Evolutionary conservation across 768 basidiomycete genomes (phyloP), one percentile per base, ranked within the genome.

Genomic region (Exsudoporus frostii): DNA sequence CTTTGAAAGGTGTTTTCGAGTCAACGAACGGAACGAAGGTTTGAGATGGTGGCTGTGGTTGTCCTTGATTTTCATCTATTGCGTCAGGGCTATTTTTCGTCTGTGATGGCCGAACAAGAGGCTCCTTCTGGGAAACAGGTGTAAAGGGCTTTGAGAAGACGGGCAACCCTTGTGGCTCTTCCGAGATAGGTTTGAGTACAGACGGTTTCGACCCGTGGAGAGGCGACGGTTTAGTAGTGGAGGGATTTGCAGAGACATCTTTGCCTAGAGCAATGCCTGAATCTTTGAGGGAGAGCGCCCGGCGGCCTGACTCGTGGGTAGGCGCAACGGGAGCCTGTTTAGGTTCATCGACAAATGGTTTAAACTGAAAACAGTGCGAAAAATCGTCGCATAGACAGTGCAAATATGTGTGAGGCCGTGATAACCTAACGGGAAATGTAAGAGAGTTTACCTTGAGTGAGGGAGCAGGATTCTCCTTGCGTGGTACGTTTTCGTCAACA

Each of bases 91-190:
- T 57, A 10, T 30, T 3, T 40, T 59, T 62, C 10, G 58, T 42
- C 22, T 67, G 57, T 46, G 60, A 48, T 11, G 68, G 68, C 19
- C 68, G 59, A 22, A 58, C 58, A 24, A 61, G 56, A 2, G 67
- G 67, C 29, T 72, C 78, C 45, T 71, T 73, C 51, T 73, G 72
- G 15, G 76, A 69, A 17, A 63, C 81, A 24, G 85, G 86, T 8
- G 82, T 86, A 62, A 86, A 86, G 3, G 86, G 85, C 51, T 80
- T 83, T 6, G 81, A 77, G 65, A 84, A 84, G 22, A 84, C 74
- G 36, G 73, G 73, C 39, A 73, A 71, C 51, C 58, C 59, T 56
- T 53, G 62, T 33, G 49, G 57, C 49, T 78, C 76, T 50, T 76
- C 76, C 13, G 68, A 52, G 25, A 73, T 68, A 20, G 68, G 43